phyloP scores from a whole-genome alignment of 345 rosid species.

The Citrus cavaleriei region DNA sequence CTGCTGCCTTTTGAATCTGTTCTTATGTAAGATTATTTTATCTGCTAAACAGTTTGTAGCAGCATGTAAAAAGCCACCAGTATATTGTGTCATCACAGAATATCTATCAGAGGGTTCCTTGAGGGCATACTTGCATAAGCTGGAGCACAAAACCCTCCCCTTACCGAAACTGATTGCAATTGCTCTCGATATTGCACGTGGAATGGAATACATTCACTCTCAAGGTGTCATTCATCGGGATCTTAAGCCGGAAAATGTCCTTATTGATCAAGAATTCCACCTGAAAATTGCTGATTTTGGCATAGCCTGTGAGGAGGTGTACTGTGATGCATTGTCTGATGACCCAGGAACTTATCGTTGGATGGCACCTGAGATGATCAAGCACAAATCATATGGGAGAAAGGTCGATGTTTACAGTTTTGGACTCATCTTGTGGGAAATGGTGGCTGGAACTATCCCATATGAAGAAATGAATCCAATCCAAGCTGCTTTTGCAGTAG shows the following conservation, averaged over 20 bases:
- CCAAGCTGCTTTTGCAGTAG: constrained; percentile 99
- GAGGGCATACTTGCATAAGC: constrained; percentile 92
- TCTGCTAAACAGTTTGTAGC: constrained; percentile 59
- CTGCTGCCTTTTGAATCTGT: neutral
- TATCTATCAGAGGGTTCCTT: constrained; percentile 75
- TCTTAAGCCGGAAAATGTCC: constrained; percentile 94
- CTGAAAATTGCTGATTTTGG: constrained; percentile 96
- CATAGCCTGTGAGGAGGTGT: constrained; percentile 88
- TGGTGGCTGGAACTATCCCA: constrained; percentile 89
- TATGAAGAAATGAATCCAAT: constrained; percentile 98
- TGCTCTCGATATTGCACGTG: constrained; percentile 81
- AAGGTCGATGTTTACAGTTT: constrained; percentile 94
- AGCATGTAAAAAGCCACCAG: constrained; percentile 75
- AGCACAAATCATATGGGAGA: constrained; percentile 72
- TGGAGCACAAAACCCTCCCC: constrained; percentile 70
- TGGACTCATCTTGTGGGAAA: constrained; percentile 95
- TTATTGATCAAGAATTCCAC: constrained; percentile 65
- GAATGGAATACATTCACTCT: constrained; percentile 93
- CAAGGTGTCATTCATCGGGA: constrained; percentile 88
- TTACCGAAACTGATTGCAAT: constrained; percentile 54
- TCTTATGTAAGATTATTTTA: constrained; percentile 16
- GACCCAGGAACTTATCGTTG: constrained; percentile 98
- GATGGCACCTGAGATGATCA: constrained; percentile 99
- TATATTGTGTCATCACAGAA: constrained; percentile 62
- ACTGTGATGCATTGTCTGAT: constrained; percentile 78